Percentiles rank a stretch among this genome's conserved stretches.
Conservation (phyloP, 331 rosid genomes). For the Prunus yedoensis region DNA sequence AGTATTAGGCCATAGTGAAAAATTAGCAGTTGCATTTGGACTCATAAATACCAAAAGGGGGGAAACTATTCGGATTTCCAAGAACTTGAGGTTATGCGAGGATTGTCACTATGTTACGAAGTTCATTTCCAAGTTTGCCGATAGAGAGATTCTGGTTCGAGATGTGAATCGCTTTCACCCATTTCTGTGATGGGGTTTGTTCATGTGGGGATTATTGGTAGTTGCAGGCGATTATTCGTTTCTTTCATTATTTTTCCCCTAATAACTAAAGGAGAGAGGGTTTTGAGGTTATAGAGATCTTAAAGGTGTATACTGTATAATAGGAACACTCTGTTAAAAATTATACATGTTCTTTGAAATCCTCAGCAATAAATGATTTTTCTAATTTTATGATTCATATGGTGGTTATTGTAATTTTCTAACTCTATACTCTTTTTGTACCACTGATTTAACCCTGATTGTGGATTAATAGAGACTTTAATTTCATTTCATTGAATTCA, state of each 20-base stretch:
- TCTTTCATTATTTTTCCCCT: background rate
- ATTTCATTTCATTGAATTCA: too few species aligned
- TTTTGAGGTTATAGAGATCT: slow-evolving; percentile 6
- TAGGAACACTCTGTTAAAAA: background rate
- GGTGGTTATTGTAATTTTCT: background rate
- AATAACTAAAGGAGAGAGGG: background rate
- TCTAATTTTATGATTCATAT: background rate
- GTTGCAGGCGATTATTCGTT: background rate
- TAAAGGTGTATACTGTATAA: background rate
- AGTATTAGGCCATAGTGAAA: slow-evolving; percentile 36
- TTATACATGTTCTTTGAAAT: background rate
- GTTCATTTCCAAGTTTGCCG: slow-evolving; percentile 32
- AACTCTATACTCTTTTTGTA: background rate
- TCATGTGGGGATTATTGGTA: slow-evolving; percentile 43
- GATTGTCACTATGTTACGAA: slow-evolving; percentile 33
- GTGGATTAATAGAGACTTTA: too few species aligned
- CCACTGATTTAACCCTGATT: background rate
- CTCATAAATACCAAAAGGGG: slow-evolving; percentile 27
- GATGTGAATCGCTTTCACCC: slow-evolving; percentile 40
- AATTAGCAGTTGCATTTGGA: slow-evolving; percentile 36
- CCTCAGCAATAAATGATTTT: background rate
- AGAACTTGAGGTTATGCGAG: slow-evolving; percentile 40
- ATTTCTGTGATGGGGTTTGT: slow-evolving; percentile 30
- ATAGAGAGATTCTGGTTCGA: slow-evolving; percentile 40
- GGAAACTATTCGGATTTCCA: slow-evolving; percentile 37